Conservation (phyloP, 2,329 filamentous ascomycete genomes). For the Fusarium sp. region DNA sequence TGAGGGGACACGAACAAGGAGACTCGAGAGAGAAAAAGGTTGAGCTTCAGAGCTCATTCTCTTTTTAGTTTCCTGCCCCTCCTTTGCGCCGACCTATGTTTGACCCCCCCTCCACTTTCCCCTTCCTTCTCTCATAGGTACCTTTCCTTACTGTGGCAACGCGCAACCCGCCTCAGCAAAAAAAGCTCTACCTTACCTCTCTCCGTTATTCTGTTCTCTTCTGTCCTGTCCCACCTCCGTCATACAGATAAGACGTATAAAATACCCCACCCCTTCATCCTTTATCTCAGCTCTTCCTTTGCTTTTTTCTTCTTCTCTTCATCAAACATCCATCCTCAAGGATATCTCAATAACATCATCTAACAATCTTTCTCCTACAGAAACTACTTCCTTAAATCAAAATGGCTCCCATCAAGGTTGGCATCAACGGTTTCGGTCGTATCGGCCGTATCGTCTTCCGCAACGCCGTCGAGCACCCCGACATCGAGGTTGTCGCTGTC, state of each 20-base stretch:
- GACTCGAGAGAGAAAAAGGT: not conserved
- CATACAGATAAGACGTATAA: conserved; percentile 39
- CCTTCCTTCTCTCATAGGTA: not conserved
- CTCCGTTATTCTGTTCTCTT: not conserved
- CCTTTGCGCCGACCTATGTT: conserved; percentile 20
- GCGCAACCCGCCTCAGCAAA: conserved; percentile 26
- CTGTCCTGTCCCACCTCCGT: conserved; percentile 23
- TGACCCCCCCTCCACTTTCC: conserved; percentile 3
- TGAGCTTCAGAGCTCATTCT: conserved; percentile 8
- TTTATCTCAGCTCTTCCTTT: conserved; percentile 8
- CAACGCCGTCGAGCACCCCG: conserved; percentile 91
- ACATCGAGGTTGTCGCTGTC: conserved; percentile 94
- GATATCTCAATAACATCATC: conserved; percentile 11
- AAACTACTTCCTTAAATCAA: conserved; percentile 42
- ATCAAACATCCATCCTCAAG: conserved; percentile 9
- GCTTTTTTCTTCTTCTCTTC: conserved; percentile 12
- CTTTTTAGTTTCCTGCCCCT: conserved; percentile 27
- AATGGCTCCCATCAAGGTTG: conserved; percentile 76
- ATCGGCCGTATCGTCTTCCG: conserved; percentile 99
- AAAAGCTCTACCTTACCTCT: conserved; percentile 4
- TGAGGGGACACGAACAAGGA: not conserved
- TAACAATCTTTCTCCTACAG: conserved; percentile 27
- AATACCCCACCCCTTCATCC: conserved; percentile 44
- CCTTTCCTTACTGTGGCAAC: conserved; percentile 20
- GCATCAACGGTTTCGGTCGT: conserved; percentile 99